A percentile compares a stretch with the other conserved stretches of the same genome.
These are phyloP conservation scores for Naegleria lovaniensis DNA, from an alignment of 208 protist species.

Conservation along the genomic window DNA sequence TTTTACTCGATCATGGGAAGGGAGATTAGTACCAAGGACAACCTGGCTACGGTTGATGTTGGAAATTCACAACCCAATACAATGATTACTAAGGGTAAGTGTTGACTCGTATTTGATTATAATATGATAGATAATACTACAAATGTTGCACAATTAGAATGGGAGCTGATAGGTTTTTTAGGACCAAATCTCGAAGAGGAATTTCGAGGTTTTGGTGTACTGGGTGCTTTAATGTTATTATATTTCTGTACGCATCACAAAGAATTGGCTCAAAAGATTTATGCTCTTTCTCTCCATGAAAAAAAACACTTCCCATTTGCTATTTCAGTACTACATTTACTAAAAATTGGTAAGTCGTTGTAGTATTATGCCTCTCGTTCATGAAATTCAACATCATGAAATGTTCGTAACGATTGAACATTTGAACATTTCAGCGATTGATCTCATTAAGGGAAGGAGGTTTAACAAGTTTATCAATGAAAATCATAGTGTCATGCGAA, in stretches of 20 bases:
- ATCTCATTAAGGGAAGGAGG: not conserved
- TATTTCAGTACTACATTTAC: not conserved
- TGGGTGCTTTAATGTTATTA: not conserved
- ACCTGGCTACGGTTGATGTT: no score
- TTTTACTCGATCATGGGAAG: not conserved
- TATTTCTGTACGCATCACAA: not conserved
- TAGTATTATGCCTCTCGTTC: no score
- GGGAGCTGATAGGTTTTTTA: not conserved
- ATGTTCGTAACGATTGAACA: no score
- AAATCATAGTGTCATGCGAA: not conserved
- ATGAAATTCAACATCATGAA: no score
- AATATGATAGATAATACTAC: no score
- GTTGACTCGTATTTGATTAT: no score
- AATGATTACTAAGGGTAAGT: no score
- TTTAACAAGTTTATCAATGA: not conserved
- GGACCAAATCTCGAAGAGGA: not conserved
- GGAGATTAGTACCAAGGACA: no score
- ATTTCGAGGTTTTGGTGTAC: constrained; percentile 8
- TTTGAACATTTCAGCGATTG: not conserved
- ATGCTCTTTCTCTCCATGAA: not conserved
- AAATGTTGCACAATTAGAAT: no score
- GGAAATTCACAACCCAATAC: no score
- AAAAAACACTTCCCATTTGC: not conserved
- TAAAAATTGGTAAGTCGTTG: not conserved
- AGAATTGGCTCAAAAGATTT: not conserved